Percentiles rank a stretch among this genome's conserved stretches.
Conservation (phyloP, 1,284 basidiomycete genomes). For the Peniophora sp. region DNA sequence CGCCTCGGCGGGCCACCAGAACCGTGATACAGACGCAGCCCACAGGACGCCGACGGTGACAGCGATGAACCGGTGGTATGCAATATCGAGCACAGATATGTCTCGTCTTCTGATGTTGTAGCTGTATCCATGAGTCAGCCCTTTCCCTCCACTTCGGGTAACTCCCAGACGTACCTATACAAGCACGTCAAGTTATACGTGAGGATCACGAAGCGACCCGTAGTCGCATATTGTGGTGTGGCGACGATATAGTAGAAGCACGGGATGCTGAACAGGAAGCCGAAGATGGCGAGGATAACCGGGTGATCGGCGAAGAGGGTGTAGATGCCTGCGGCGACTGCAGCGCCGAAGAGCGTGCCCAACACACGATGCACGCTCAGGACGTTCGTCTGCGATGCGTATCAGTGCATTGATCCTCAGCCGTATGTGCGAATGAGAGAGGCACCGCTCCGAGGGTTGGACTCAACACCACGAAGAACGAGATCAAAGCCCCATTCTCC, state of each 20-base stretch:
- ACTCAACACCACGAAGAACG: conserved; percentile 87
- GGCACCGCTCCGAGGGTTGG: conserved; percentile 79
- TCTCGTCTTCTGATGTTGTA: conserved; percentile 78
- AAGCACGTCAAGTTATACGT: conserved; percentile 90
- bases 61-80: conserved; percentile 67
- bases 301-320: conserved; percentile 73
- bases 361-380: conserved; percentile 70
- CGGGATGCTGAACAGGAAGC: conserved; percentile 86
- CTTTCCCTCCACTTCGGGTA: neutral
- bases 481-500: conserved; percentile 96
- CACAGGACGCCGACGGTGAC: conserved; percentile 88
- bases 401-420: neutral
- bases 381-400: conserved; percentile 66
- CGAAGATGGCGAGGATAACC: conserved; percentile 71
- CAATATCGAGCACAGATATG: conserved; percentile 65
- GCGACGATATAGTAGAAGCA: conserved; percentile 90
- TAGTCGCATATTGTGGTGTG: conserved; percentile 71
- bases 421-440: neutral
- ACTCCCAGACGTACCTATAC: conserved; percentile 74
- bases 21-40: conserved; percentile 81
- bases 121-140: conserved; percentile 28
- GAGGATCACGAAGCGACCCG: conserved; percentile 82
- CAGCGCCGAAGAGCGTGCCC: conserved; percentile 85
- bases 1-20: conserved; percentile 92
- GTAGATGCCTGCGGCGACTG: conserved; percentile 67